phyloP scores from a whole-genome alignment of 768 basidiomycete species.

The Lentinula sp. region DNA sequence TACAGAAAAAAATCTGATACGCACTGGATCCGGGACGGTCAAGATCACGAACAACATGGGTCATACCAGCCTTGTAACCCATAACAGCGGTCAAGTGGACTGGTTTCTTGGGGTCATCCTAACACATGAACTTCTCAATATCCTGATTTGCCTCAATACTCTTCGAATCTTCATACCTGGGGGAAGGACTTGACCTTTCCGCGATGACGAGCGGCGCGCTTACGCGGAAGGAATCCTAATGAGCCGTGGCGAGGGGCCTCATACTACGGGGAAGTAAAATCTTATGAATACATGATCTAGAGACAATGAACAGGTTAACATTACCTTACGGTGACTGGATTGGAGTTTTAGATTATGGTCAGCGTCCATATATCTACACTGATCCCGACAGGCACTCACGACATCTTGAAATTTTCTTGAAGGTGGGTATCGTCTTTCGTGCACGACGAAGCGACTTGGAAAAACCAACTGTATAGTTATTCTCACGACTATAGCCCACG shows the following conservation, averaged over 20 bases:
- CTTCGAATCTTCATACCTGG: constrained; percentile 52
- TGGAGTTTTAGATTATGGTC: not conserved
- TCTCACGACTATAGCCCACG: not conserved
- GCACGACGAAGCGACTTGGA: not conserved
- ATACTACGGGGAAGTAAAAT: constrained; percentile 46
- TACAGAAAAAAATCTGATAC: constrained; percentile 25
- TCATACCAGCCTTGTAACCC: constrained; percentile 99
- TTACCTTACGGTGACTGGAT: constrained; percentile 82
- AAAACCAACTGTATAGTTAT: not conserved
- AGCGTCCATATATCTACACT: not conserved
- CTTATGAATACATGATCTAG: not conserved
- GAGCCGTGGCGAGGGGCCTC: constrained; percentile 99
- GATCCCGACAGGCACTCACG: constrained; percentile 27
- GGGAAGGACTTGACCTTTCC: constrained; percentile 99
- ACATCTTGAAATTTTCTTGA: constrained; percentile 32
- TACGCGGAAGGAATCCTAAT: constrained; percentile 94
- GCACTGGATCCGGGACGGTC: constrained; percentile 98
- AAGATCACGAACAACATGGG: constrained; percentile 97
- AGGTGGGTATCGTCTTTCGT: not conserved
- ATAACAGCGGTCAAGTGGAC: constrained; percentile 97
- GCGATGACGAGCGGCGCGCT: constrained; percentile 94
- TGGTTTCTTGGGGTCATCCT: constrained; percentile 99
- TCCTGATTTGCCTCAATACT: not conserved
- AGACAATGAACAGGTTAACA: constrained; percentile 15
- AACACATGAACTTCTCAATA: not conserved